Evolutionary conservation across 2,329 filamentous ascomycete species (phyloP).

Genomic region (Podosphaera aphanis): DNA sequence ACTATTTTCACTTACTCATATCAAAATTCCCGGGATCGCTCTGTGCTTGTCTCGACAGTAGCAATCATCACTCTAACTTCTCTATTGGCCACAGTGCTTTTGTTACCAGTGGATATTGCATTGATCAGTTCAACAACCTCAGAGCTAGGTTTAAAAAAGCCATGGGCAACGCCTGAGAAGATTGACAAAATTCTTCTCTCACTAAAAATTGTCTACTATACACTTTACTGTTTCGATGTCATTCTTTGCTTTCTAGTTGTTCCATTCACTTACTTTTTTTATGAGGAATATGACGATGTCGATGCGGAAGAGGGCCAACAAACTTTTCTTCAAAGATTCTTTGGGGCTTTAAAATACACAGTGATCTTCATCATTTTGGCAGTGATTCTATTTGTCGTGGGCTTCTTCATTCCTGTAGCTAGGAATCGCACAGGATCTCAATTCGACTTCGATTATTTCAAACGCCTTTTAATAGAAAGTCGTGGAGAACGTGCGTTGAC

Average conservation of each 20-base stretch:
- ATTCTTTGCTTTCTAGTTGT: slow-evolving; percentile 72
- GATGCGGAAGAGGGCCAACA: slow-evolving; percentile 60
- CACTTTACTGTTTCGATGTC: slow-evolving; percentile 76
- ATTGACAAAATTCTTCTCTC: slow-evolving; percentile 58
- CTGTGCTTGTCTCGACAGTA: slow-evolving; percentile 56
- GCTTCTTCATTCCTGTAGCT: slow-evolving; percentile 77
- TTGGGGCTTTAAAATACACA: slow-evolving; percentile 80
- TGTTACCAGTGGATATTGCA: slow-evolving; percentile 87
- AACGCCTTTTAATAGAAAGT: slow-evolving; percentile 58
- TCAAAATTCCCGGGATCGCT: slow-evolving; percentile 72
- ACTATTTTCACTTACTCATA: slow-evolving; percentile 77
- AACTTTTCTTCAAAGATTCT: slow-evolving; percentile 45
- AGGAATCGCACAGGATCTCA: slow-evolving; percentile 40
- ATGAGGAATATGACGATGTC: slow-evolving; percentile 89
- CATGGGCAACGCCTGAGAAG: slow-evolving; percentile 72
- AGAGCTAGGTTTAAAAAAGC: slow-evolving; percentile 60
- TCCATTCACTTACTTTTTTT: slow-evolving; percentile 94
- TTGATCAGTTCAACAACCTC: slow-evolving; percentile 74
- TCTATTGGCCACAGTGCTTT: slow-evolving; percentile 72
- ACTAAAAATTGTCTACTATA: slow-evolving; percentile 76
- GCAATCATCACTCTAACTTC: slow-evolving; percentile 71
- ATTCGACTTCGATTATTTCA: slow-evolving; percentile 79
- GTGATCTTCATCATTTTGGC: slow-evolving; percentile 60
- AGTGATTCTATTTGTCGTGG: slow-evolving; percentile 65
- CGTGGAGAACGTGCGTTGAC: slow-evolving; percentile 81